phyloP scores from a whole-genome alignment of 257 asterid species.

The Mitragyna speciosa region DNA sequence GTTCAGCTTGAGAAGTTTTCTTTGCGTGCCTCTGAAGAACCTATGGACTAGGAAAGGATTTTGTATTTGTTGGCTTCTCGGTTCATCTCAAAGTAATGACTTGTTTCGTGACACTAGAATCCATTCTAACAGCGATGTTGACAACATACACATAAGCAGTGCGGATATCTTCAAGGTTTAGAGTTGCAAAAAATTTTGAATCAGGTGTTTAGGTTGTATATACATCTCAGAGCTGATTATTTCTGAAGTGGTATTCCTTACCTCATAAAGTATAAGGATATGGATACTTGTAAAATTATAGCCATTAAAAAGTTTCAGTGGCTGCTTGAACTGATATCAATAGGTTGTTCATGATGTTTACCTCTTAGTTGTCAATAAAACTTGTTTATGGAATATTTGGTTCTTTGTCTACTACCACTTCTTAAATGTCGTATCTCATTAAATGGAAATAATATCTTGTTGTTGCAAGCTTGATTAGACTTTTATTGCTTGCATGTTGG shows the following conservation, averaged over 20 bases:
- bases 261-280: constrained; percentile 46
- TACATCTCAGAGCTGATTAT: constrained; percentile 49
- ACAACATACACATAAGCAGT: constrained; percentile 32
- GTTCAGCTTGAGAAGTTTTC: constrained; percentile 49
- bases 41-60: constrained; percentile 24
- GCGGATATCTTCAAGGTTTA: constrained; percentile 31
- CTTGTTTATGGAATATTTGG: constrained; percentile 20
- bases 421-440: neutral
- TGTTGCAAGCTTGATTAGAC: neutral
- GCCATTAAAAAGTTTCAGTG: constrained; percentile 44
- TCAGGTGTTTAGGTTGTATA: constrained; percentile 53
- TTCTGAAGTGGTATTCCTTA: constrained; percentile 38
- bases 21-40: constrained; percentile 37
- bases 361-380: constrained; percentile 32
- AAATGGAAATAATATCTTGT: neutral
- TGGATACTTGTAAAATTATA: constrained; percentile 49
- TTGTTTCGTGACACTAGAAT: constrained; percentile 30
- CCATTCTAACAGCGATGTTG: constrained; percentile 34
- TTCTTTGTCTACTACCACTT: neutral
- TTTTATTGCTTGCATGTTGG: neutral
- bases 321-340: constrained; percentile 30
- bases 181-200: constrained; percentile 41
- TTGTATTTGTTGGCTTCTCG: constrained; percentile 10
- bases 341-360: constrained; percentile 22
- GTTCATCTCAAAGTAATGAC: constrained; percentile 31